Percentiles rank a stretch among this genome's conserved stretches.
Conservation (phyloP, 2,329 filamentous ascomycete species). For the Phaeosphaeriaceae sp. region DNA sequence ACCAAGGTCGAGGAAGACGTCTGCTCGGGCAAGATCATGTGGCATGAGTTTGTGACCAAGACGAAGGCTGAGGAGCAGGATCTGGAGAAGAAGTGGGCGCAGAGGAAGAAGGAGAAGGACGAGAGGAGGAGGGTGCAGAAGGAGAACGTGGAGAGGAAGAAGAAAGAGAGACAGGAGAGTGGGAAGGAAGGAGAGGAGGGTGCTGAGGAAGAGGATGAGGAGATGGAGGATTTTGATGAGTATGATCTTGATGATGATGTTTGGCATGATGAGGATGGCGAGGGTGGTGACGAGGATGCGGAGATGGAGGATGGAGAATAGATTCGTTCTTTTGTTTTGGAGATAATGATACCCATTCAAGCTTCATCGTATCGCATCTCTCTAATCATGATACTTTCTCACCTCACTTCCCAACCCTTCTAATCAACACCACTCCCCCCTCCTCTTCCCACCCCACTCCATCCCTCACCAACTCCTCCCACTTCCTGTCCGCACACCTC, state of each 20-base stretch:
- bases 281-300: constrained; percentile 56
- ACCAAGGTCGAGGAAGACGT: constrained; percentile 97
- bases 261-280: constrained; percentile 60
- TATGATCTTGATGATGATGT: constrained; percentile 60
- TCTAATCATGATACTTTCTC: neutral
- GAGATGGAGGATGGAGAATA: constrained; percentile 55
- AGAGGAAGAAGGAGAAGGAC: constrained; percentile 80
- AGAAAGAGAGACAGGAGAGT: constrained; percentile 61
- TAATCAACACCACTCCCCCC: constrained; percentile 73
- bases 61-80: constrained; percentile 76
- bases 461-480: constrained; percentile 73
- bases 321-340: constrained; percentile 5
- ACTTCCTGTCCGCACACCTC: constrained; percentile 70
- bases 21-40: constrained; percentile 90
- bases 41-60: constrained; percentile 96
- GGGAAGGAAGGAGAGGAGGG: constrained; percentile 52
- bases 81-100: constrained; percentile 83
- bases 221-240: constrained; percentile 57
- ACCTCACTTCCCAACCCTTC: neutral
- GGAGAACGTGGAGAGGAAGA: constrained; percentile 90
- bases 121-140: constrained; percentile 80
- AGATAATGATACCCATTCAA: constrained; percentile 45
- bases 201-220: constrained; percentile 58
- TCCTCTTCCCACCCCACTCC: constrained; percentile 87
- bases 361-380: neutral